Base-by-base conservation (phyloP, 805 yeast species). In the Saitoella complicata region DNA sequence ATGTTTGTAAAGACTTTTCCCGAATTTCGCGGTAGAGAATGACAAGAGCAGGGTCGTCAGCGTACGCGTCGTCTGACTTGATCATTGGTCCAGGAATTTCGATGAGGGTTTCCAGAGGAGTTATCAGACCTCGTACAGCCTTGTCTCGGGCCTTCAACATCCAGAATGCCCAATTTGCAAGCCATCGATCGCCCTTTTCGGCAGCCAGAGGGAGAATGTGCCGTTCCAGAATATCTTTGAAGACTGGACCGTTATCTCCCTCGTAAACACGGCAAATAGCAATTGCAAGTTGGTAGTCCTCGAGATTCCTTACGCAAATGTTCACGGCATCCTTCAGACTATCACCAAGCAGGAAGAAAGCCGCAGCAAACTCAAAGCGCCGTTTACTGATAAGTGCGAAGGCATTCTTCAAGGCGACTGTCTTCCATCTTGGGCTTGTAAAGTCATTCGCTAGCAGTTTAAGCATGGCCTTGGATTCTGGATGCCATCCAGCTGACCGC, bases 361-460 rank as follows among this genome's bases (percentile, higher is more conserved):
- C 76, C 0, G 96, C 95, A 0, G 96, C 94, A 60, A 86, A 93
- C 58, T 72, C 64, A 55, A 71, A 82, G 38, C 97, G 66, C 59
- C 87, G 98, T 55, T 85, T 85, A 49, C 96, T 83, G 51, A 91
- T 60, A 38, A 88, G 64, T 0, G 84, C 97, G 66, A 75, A 88
- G 0, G 97, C 97, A 62, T 88, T 88, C 55, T 91, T 91, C 54
- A 76, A 61, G 0, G 97, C 96, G 1, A 96, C 95, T 0, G 82
- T 69, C 52, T 68, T 73, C 95, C 96, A 87, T 42, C 95, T 67
- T 10, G 70, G 69, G 44, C 77, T 74, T 4, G 65, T 62, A 58
- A 87, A 88, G 56, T 91, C 91, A 57, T 87, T 80, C 13, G 68
- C 66, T 53, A 88, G 65, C 54, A 88, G 82, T 54, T 70, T 79